Base-by-base conservation (phyloP, 768 basidiomycete species). In the Tubosaeta brunneosetosa region DNA sequence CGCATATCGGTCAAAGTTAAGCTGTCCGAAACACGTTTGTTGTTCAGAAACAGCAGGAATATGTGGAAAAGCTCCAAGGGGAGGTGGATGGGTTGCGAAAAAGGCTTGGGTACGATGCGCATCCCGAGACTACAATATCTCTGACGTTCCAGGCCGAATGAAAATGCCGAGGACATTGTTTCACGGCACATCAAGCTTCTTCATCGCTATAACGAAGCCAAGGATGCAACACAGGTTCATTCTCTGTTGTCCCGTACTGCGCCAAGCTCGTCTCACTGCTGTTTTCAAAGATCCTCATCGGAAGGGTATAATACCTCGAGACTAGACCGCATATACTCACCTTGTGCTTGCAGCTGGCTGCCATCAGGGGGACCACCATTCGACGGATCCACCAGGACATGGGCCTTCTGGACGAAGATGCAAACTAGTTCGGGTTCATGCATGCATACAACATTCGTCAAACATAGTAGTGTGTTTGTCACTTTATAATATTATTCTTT, bases 151-250 rank as follows among this genome's bases (percentile, higher is more conserved):
- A 78, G 77, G 32, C 67, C 65, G 49, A 50, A 66, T 41, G 74
- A 76, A 52, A 78, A 83, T 47, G 78, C 84, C 0, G 79, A 83
- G 40, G 70, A 69, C 45, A 79, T 86, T 8, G 80, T 86, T 22
- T 81, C 83, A 55, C 70, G 73, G 13, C 86, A 90, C 59, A 90
- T 90, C 66, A 79, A 78, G 57, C 72, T 88, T 4, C 71, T 90
- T 33, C 89, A 91, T 65, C 73, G 71, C 34, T 91, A 90, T 55
- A 91, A 91, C 55, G 89, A 91, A 65, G 80, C 86, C 9, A 91
- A 91, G 63, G 89, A 91, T 64, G 89, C 88, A 4, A 77, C 86
- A 0, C 89, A 91, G 82, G 88, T 82, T 33, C 19, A 46, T 45
- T 31, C 32, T 51, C 14, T 49, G 44, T 44, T 41, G 5, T 41